Base-by-base conservation (phyloP, 345 rosid species). In the Reutealis trisperma region DNA sequence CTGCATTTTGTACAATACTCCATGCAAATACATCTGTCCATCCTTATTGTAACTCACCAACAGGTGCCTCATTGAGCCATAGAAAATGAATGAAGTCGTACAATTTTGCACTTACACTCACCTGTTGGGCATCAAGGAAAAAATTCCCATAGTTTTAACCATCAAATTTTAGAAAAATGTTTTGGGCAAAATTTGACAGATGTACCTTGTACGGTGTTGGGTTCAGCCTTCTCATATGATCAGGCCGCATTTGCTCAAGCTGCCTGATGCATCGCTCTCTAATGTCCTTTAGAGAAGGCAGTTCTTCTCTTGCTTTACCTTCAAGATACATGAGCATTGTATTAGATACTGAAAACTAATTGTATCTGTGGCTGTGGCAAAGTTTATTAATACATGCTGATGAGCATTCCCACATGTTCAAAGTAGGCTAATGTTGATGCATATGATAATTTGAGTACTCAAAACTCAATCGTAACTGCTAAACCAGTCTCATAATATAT, bases 11-110 rank as follows among this genome's bases (percentile, higher is more conserved):
- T 85, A 60, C 47, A 63, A 49, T 52, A 61, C 32, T 67, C 76
- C 47, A 77, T 24, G 77, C 65, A 59, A 47, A 42, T 49, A 44
- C 21, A 32, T 49, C 62, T 61, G 0, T 18, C 30, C 2, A 18
- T 71, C 63, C 77, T 85, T 78, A 94, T 70, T 88, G 92, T 85
- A 96, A 79, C 84, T 96, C 99, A 72, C 99, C 99, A 4, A 96
- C 98, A 2, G 99, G 99, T 6, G 98, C 99, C 86, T 96, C 99
- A 5, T 96, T 96, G 79, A 96, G 97, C 98, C 99, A 96, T 41
- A 96, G 83, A 86, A 90, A 91, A 81, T 96, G 98, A 73, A 93
- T 96, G 86, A 96, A 96, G 75, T 96, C 98, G 18, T 96, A 96
- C 77, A 93, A 80, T 73, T 91, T 93, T 1, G 89, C 88, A 37